Evolutionary conservation across 2,329 filamentous ascomycete genomes (phyloP).

Genomic region (Aspergillus alliaceus): DNA sequence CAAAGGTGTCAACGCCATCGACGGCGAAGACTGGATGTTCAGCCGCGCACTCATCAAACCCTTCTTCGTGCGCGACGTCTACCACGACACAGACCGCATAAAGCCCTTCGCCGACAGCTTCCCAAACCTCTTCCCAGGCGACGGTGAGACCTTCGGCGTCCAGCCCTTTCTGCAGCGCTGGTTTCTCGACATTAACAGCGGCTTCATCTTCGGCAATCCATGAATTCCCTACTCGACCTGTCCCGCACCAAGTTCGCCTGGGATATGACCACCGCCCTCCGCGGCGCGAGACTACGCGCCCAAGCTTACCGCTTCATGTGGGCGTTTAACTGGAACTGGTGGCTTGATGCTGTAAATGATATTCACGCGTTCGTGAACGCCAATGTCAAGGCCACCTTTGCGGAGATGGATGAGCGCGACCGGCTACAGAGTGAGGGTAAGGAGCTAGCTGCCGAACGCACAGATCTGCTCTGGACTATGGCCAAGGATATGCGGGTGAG

Average conservation of each 20-base stretch:
- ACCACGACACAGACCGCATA: background rate
- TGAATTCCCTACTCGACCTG: slow-evolving; percentile 8
- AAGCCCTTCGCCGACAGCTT: background rate
- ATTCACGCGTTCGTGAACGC: slow-evolving; percentile 1
- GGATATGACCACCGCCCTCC: background rate
- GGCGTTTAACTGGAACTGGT: background rate
- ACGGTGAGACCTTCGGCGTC: slow-evolving; percentile 3
- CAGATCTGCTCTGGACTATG: slow-evolving; percentile 12
- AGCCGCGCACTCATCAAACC: slow-evolving; percentile 11
- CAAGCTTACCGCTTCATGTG: background rate
- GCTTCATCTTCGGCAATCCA: slow-evolving; percentile 19
- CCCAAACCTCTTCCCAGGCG: background rate
- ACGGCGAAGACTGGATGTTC: slow-evolving; percentile 11
- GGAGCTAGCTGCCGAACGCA: background rate
- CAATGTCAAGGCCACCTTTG: background rate
- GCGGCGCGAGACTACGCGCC: slow-evolving; percentile 1
- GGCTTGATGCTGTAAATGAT: background rate
- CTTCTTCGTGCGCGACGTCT: slow-evolving; percentile 10
- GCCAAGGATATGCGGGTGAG: background rate
- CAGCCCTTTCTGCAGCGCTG: slow-evolving; percentile 15
- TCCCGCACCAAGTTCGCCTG: background rate
- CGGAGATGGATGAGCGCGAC: background rate
- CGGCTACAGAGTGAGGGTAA: background rate
- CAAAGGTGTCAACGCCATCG: slow-evolving; percentile 5
- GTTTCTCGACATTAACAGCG: slow-evolving; percentile 16